Conservation (phyloP, 495 filamentous ascomycete genomes). For the Tuber aestivum region DNA sequence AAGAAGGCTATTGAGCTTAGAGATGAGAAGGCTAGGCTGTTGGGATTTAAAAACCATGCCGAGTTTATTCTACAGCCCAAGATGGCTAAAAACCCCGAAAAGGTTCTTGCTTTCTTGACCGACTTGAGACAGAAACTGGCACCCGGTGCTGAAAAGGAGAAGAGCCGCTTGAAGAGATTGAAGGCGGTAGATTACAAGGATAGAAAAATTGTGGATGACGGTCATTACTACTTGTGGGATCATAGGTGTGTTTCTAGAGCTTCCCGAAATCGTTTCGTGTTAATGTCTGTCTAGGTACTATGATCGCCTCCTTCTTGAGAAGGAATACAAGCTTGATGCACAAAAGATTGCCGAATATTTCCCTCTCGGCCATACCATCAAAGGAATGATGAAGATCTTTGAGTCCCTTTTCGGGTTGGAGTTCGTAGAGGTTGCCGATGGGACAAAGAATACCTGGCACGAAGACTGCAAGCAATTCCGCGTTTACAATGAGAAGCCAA, state of each 20-base stretch:
- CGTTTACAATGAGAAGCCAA: slow-evolving; percentile 54
- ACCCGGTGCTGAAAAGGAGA: slow-evolving; percentile 72
- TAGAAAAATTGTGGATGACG: slow-evolving; percentile 56
- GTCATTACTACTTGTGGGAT: slow-evolving; percentile 89
- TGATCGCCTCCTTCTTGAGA: slow-evolving; percentile 85
- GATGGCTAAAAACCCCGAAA: slow-evolving; percentile 91
- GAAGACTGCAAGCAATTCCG: slow-evolving; percentile 59
- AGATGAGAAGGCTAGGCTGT: slow-evolving; percentile 83
- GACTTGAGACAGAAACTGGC: slow-evolving; percentile 71
- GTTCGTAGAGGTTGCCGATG: slow-evolving; percentile 74
- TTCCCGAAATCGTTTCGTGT: neutral
- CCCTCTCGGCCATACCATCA: slow-evolving; percentile 74
- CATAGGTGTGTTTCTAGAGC: slow-evolving; percentile 42
- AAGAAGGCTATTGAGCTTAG: slow-evolving; percentile 78
- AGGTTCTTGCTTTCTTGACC: slow-evolving; percentile 74
- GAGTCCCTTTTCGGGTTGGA: slow-evolving; percentile 86
- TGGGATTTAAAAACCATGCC: slow-evolving; percentile 90
- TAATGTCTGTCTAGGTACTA: slow-evolving; percentile 58
- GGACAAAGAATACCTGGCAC: slow-evolving; percentile 59
- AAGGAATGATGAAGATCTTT: slow-evolving; percentile 90
- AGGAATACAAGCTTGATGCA: slow-evolving; percentile 82
- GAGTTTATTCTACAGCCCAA: slow-evolving; percentile 88
- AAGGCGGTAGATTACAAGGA: slow-evolving; percentile 71
- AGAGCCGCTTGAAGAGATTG: slow-evolving; percentile 61
- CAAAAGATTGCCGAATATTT: slow-evolving; percentile 91